Percentiles rank a stretch among this genome's conserved stretches.
Conservation (phyloP, 2,329 filamentous ascomycete species). For the Fusarium sp. region DNA sequence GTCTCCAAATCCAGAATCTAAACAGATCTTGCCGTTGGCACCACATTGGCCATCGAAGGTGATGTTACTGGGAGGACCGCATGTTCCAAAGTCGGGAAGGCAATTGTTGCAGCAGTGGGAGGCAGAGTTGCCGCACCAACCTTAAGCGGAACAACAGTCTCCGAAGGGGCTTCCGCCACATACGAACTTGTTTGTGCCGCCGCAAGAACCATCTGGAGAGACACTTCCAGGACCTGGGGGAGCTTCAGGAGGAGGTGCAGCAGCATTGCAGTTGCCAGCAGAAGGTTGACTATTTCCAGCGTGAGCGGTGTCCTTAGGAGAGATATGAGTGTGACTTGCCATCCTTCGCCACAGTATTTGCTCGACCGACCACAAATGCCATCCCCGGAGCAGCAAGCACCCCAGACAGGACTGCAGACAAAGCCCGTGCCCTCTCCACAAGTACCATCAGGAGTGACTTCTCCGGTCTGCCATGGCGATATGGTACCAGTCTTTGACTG, state of each 20-base stretch:
- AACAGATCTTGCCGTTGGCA: neutral
- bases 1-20: neutral
- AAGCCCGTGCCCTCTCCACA: slow-evolving; percentile 9
- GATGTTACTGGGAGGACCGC: slow-evolving; percentile 4
- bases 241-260: neutral
- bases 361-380: slow-evolving; percentile 11
- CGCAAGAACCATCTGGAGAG: slow-evolving; percentile 12
- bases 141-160: neutral
- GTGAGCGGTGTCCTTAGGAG: neutral
- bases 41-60: slow-evolving; percentile 1
- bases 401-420: slow-evolving; percentile 15
- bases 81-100: neutral
- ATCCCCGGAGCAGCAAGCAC: slow-evolving; percentile 13
- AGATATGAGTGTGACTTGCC: neutral
- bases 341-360: slow-evolving; percentile 20
- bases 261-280: slow-evolving; percentile 16
- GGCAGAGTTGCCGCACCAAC: slow-evolving; percentile 12
- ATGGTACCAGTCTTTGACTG: neutral
- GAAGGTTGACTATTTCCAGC: neutral
- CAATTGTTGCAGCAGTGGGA: slow-evolving; percentile 8
- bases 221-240: slow-evolving; percentile 4
- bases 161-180: neutral
- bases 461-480: slow-evolving; percentile 12
- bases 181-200: slow-evolving; percentile 7
- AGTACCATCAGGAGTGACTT: slow-evolving; percentile 2